A percentile compares a stretch with the other conserved stretches of the same genome.
These are phyloP conservation scores for Emmonsiellopsis sp. DNA, from an alignment of 2,329 filamentous ascomycete species.

Conservation along the genomic window DNA sequence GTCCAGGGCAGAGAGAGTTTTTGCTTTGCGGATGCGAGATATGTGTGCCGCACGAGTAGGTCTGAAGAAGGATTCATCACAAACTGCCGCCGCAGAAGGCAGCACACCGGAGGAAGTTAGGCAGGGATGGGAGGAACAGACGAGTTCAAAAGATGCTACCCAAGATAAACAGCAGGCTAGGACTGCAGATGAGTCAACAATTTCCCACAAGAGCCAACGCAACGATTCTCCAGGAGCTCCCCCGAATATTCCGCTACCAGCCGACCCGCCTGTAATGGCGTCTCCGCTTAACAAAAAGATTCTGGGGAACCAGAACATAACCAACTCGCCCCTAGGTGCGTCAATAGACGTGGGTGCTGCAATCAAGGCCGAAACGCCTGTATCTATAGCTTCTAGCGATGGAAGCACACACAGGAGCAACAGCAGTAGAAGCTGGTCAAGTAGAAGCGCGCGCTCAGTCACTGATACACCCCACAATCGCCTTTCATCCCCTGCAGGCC, in stretches of 20 bases:
- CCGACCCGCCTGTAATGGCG: slow-evolving; percentile 11
- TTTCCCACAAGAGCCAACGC: neutral
- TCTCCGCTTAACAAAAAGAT: neutral
- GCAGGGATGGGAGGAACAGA: neutral
- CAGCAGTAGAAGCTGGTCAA: slow-evolving; percentile 1
- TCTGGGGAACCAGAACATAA: neutral
- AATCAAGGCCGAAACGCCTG: neutral
- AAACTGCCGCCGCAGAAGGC: neutral
- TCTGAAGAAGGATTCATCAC: slow-evolving; percentile 7
- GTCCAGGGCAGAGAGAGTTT: slow-evolving; percentile 17
- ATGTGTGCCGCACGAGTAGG: slow-evolving; percentile 17
- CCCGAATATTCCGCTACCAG: slow-evolving; percentile 14
- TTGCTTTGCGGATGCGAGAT: slow-evolving; percentile 20
- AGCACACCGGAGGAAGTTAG: neutral
- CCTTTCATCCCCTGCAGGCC: neutral
- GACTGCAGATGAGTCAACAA: neutral
- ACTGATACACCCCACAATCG: neutral
- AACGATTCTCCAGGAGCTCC: slow-evolving; percentile 9
- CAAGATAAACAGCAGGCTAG: neutral
- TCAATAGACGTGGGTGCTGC: neutral
- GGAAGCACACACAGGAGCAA: neutral
- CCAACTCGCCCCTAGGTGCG: neutral
- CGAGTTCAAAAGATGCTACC: neutral
- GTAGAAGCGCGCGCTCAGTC: neutral
- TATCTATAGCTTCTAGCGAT: neutral